phyloP scores from a whole-genome alignment of 805 yeast genomes.

The Candida railenensis region DNA sequence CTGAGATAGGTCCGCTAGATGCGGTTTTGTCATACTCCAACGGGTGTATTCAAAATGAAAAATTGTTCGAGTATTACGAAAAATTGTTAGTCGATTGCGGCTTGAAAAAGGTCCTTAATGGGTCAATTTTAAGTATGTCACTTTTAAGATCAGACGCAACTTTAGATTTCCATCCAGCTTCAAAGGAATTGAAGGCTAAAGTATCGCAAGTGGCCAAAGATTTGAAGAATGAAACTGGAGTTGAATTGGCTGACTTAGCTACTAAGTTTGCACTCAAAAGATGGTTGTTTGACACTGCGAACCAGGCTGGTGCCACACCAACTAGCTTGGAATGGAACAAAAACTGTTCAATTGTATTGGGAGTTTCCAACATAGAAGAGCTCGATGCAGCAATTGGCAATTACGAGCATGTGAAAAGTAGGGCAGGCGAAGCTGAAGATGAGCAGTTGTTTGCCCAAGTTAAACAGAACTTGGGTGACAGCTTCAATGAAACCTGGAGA shows the following conservation, averaged over 20 bases:
- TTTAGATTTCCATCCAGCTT: slow-evolving; percentile 79
- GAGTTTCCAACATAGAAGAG: slow-evolving; percentile 67
- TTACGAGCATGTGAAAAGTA: slow-evolving; percentile 49
- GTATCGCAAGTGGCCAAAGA: slow-evolving; percentile 44
- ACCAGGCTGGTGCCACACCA: slow-evolving; percentile 2
- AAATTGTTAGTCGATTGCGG: slow-evolving; percentile 53
- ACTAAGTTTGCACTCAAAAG: slow-evolving; percentile 68
- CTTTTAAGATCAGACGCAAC: slow-evolving; percentile 67
- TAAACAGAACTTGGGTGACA: slow-evolving; percentile 46
- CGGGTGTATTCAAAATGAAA: slow-evolving; percentile 76
- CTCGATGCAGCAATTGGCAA: slow-evolving; percentile 59
- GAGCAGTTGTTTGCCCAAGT: slow-evolving; percentile 41
- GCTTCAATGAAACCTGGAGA: slow-evolving; percentile 66
- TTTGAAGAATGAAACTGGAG: slow-evolving; percentile 35
- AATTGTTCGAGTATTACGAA: slow-evolving; percentile 45
- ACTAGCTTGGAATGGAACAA: slow-evolving; percentile 21
- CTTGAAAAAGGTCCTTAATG: slow-evolving; percentile 65
- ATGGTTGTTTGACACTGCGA: slow-evolving; percentile 45
- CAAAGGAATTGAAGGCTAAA: slow-evolving; percentile 52
- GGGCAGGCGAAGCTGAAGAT: slow-evolving; percentile 31
- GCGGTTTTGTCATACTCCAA: slow-evolving; percentile 76
- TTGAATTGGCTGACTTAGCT: slow-evolving; percentile 80
- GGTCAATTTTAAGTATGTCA: slow-evolving; percentile 88
- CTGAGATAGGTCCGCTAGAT: slow-evolving; percentile 64
- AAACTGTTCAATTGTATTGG: slow-evolving; percentile 65